A percentile compares a stretch with the other conserved stretches of the same genome.
These are phyloP conservation scores for Xylariomycetidae sp. DNA, from an alignment of 2,329 filamentous ascomycete species.

Conservation along the genomic window DNA sequence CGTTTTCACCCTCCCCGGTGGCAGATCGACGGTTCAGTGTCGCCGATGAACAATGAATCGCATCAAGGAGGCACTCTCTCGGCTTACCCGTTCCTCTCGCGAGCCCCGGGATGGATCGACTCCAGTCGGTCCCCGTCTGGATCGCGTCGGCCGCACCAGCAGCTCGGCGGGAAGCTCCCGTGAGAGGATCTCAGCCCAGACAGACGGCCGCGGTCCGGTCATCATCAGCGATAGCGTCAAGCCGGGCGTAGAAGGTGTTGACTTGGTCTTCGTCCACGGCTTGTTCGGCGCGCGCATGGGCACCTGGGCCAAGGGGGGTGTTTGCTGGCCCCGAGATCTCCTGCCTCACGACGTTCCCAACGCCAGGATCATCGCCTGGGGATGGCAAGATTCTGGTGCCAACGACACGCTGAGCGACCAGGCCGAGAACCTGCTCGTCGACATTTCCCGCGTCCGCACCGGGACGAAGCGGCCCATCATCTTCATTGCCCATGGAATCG, in stretches of 20 bases:
- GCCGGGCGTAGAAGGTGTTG: conserved; percentile 19
- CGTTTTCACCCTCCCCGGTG: conserved; percentile 3
- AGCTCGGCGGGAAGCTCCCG: conserved; percentile 23
- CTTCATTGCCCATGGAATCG: conserved; percentile 25
- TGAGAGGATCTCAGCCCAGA: conserved; percentile 16
- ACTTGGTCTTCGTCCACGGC: conserved; percentile 26
- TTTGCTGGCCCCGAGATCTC: conserved; percentile 25
- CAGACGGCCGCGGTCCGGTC: conserved; percentile 21
- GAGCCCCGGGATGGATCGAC: conserved; percentile 17
- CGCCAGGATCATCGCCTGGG: conserved; percentile 23
- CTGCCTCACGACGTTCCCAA: conserved; percentile 22
- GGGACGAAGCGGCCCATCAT: conserved; percentile 24
- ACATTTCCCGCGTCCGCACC: conserved; percentile 20
- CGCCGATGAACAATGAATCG: conserved; percentile 23
- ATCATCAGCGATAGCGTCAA: conserved; percentile 19
- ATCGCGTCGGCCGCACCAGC: conserved; percentile 22
- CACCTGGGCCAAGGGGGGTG: conserved; percentile 21
- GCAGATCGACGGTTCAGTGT: conserved; percentile 2
- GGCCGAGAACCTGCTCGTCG: conserved; percentile 20
- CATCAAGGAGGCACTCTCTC: conserved; percentile 25
- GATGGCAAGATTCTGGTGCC: conserved; percentile 16
- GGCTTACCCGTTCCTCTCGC: conserved; percentile 21
- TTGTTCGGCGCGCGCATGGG: conserved; percentile 21
- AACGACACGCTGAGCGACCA: conserved; percentile 22
- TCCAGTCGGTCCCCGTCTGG: conserved; percentile 18